Percentiles rank a stretch among this genome's conserved stretches.
Conservation (phyloP, 352 stramenopile species). For the Aphanomyces cochlioides region DNA sequence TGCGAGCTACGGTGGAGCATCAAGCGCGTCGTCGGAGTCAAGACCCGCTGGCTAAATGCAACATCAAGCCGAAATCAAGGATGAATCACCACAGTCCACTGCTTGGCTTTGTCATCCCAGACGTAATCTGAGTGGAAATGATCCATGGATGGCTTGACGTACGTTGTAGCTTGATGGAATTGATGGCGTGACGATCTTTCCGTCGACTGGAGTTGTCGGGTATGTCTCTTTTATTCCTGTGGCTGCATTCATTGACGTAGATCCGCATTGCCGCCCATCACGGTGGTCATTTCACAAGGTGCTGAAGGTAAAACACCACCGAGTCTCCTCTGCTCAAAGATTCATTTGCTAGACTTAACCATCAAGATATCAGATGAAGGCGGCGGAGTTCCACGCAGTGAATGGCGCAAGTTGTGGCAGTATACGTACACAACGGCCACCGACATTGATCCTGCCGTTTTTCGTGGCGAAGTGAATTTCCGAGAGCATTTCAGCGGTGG, state of each 20-base stretch:
- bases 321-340: neutral
- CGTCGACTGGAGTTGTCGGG: slow-evolving; percentile 19
- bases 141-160: neutral
- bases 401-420: slow-evolving; percentile 97
- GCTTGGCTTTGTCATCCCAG: slow-evolving; percentile 69
- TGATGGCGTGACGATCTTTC: slow-evolving; percentile 67
- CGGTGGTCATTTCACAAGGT: slow-evolving; percentile 97
- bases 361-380: slow-evolving; percentile 99
- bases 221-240: neutral
- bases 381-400: slow-evolving; percentile 94
- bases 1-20: slow-evolving; percentile 95
- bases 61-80: slow-evolving; percentile 44
- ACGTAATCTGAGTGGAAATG: slow-evolving; percentile 34
- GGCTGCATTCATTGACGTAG: slow-evolving; percentile 21
- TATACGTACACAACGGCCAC: slow-evolving; percentile 98
- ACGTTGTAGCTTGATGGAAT: slow-evolving; percentile 40
- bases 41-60: slow-evolving; percentile 5
- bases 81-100: slow-evolving; percentile 65
- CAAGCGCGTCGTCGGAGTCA: slow-evolving; percentile 70
- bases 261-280: slow-evolving; percentile 85
- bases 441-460: slow-evolving; percentile 48
- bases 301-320: slow-evolving; percentile 52
- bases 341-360: slow-evolving; percentile 63
- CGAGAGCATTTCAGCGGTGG: slow-evolving; percentile 89
- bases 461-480: slow-evolving; percentile 70